phyloP scores from a whole-genome alignment of 352 stramenopile species.

The Phytophthora sp. region DNA sequence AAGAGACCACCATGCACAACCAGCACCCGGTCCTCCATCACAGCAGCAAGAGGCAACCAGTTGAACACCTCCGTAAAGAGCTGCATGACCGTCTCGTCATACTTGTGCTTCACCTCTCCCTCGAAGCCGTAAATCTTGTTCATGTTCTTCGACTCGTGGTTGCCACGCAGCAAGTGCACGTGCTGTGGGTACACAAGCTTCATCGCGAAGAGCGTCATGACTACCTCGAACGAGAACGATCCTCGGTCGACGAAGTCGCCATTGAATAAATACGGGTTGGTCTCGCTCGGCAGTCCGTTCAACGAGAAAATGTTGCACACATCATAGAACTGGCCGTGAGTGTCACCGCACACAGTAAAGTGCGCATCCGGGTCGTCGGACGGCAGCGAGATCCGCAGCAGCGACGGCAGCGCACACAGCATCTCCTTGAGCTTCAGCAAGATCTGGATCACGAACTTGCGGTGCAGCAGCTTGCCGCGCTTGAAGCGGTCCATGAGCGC shows the following conservation, averaged over 20 bases:
- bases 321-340: conserved; percentile 99
- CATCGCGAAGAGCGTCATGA: conserved; percentile 97
- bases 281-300: conserved; percentile 95
- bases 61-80: conserved; percentile 99
- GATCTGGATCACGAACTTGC: conserved; percentile 97
- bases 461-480: conserved; percentile 97
- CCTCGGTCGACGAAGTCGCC: conserved; percentile 99
- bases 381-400: conserved; percentile 88
- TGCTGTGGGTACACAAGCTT: conserved; percentile 95
- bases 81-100: conserved; percentile 98
- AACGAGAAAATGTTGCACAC: conserved; percentile 99
- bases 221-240: conserved; percentile 98
- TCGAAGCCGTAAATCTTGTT: conserved; percentile 99
- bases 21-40: conserved; percentile 95
- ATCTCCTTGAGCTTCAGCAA: conserved; percentile 93
- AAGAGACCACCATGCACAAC: conserved; percentile 98
- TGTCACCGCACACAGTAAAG: conserved; percentile 98
- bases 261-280: conserved; percentile 99
- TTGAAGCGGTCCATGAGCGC: conserved; percentile 96
- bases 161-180: conserved; percentile 95
- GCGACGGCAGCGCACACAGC: conserved; percentile 88
- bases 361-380: conserved; percentile 61
- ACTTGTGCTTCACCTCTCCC: conserved; percentile 99
- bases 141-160: conserved; percentile 99
- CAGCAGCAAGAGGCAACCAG: conserved; percentile 94